Evolutionary conservation across 768 basidiomycete genomes (phyloP), one percentile per base, ranked within the genome.

Genomic region (Hortiboletus campestris): DNA sequence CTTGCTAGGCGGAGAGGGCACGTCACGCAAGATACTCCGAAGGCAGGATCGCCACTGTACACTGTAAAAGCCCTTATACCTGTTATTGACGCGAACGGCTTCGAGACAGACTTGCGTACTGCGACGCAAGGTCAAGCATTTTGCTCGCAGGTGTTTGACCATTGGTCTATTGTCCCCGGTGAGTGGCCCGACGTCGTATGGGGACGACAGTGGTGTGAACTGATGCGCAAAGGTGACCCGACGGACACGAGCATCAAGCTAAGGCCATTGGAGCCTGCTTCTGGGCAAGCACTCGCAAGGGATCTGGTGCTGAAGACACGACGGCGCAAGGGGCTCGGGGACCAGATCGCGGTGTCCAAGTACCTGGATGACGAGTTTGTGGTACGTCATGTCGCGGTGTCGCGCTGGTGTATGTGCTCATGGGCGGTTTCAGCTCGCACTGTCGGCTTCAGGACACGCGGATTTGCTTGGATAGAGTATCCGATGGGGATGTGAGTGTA

Each of bases 101-200:
- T 99, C 72, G 97, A 99, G 78, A 97, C 95, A 5, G 97, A 99
- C 76, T 75, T 99, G 69, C 79, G 97, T 65, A 98, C 95, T 46
- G 94, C 97, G 45, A 99, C 97, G 25, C 94, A 97, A 73, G 97
- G 97, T 28, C 97, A 98, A 72, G 97, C 97, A n/a, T 98, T 98
- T 78, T 97, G 94, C 67, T 77, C 94, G 65, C 95, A 98, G 72
- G 85, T 92, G 59, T 99, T 98, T 73, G 96, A 98, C 72, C 97
- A 99, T 66, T 99, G 97, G 97, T 89, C 90, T 16, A 91, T 96
- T 66, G 96, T 98, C n/a, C 96, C 96, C 64, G 92, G 91, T 89
- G 68, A 60, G 84, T 75, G 47, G 55, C 3, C 17, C 20, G 41
- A 55, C 28, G 14, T n/a, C 10, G 41, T 41, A 28, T 36, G 35